phyloP scores from a whole-genome alignment of 306 rosid species.

The Fragaria nilgerrensis region DNA sequence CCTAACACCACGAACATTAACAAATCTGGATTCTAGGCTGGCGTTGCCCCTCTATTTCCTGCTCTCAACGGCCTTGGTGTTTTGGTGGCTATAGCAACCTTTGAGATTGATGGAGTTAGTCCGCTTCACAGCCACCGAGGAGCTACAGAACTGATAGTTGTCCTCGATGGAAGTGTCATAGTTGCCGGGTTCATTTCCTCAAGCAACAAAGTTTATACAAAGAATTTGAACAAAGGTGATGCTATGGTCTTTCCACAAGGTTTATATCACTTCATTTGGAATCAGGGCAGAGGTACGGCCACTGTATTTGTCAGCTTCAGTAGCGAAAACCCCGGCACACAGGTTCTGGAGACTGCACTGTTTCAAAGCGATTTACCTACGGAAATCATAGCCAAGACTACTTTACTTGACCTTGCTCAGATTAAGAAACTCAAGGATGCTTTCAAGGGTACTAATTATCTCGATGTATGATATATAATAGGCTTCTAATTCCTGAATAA shows the following conservation, averaged over 20 bases:
- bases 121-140: neutral
- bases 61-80: neutral
- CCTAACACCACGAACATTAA: neutral
- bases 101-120: neutral
- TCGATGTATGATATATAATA: neutral
- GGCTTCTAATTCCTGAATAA: neutral
- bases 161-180: neutral
- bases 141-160: neutral
- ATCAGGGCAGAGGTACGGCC: neutral
- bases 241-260: neutral
- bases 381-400: neutral
- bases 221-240: neutral
- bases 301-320: neutral
- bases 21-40: neutral
- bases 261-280: neutral
- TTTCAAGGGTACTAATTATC: neutral
- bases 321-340: neutral
- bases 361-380: neutral
- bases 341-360: neutral
- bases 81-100: neutral
- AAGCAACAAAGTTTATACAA: neutral
- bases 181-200: neutral
- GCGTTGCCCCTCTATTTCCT: neutral
- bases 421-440: neutral
- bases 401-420: neutral